Percentiles rank a stretch among this genome's conserved stretches.
These are phyloP conservation scores for Podaxis sp. DNA, from an alignment of 768 basidiomycete species.

Conservation along the genomic window DNA sequence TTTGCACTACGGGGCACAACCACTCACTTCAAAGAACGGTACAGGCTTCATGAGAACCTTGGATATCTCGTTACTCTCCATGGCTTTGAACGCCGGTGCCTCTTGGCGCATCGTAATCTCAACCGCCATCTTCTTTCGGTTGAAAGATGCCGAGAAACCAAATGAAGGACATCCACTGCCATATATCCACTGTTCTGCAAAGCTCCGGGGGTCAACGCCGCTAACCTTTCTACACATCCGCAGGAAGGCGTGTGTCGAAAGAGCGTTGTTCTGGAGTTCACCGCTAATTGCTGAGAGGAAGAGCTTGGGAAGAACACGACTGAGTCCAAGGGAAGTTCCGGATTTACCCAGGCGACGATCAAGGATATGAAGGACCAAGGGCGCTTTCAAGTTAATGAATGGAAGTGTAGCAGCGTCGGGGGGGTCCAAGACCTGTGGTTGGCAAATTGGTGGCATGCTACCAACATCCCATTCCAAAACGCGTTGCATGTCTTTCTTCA, in stretches of 20 bases:
- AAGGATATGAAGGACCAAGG: constrained; percentile 94
- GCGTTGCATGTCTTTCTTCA: constrained; percentile 96
- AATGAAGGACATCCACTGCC: constrained; percentile 95
- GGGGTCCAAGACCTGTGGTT: constrained; percentile 81
- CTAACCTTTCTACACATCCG: constrained; percentile 91
- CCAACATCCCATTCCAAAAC: constrained; percentile 88
- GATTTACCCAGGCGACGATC: constrained; percentile 93
- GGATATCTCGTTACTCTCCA: constrained; percentile 68
- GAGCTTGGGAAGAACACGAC: constrained; percentile 92
- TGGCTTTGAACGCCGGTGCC: constrained; percentile 72
- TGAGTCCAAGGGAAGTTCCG: constrained; percentile 91
- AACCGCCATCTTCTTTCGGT: constrained; percentile 97
- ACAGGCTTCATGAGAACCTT: constrained; percentile 78
- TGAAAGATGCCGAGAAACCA: constrained; percentile 87
- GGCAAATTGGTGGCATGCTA: constrained; percentile 89
- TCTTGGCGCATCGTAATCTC: constrained; percentile 94
- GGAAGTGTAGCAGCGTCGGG: constrained; percentile 77
- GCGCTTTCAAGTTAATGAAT: constrained; percentile 94
- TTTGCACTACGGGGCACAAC: neutral
- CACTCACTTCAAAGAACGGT: constrained; percentile 78
- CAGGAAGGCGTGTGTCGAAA: constrained; percentile 90
- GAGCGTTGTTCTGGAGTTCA: constrained; percentile 79
- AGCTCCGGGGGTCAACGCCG: constrained; percentile 84
- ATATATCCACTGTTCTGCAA: constrained; percentile 99
- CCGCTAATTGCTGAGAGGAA: constrained; percentile 93